Base-by-base conservation (phyloP, 208 protist genomes). In the Novymonas esmeraldas region DNA sequence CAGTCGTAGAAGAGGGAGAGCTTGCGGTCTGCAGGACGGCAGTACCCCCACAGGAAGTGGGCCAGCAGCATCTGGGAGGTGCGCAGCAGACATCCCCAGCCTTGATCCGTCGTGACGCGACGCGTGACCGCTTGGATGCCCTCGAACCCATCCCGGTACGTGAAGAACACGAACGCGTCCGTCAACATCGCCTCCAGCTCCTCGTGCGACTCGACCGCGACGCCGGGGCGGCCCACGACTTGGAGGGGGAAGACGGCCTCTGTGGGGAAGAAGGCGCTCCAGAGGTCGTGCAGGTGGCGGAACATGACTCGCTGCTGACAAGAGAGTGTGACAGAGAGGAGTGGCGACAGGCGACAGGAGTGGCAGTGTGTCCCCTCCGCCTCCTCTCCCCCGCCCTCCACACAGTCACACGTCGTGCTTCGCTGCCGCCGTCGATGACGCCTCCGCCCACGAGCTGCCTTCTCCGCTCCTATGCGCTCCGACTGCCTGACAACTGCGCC, bases 41-140 rank as follows among this genome's bases (percentile, higher is more conserved):
- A 54, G 71, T 92, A 64, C 3, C 70, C 63, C 26, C 64, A 57
- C 24, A 95, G 63, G 42, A 80, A 81, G 48, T 89, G 87, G n/a
- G 85, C 87, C 20, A 95, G 61, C 3, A 95, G 74, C 90, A 95
- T 95, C 76, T 95, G 90, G 14, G 81, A 76, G 4, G 83, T 74
- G 24, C 90, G 90, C 28, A 83, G 73, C 20, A 95, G 75, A 55
- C 90, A 95, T 45, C 90, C 90, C 90, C 90, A 95, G 24, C 90
- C 90, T 36, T 80, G 76, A 57, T 95, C 90, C 0, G 83, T 81
- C 41, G 72, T 56, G 13, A 86, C 44, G 38, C n/a, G 39, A 20
- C 70, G 61, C 9, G 70, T 65, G 26, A 56, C 62, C n/a, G 70
- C 51, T 14, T 59, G 64, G 9, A 90, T 79, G 3, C 69, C 68